Evolutionary conservation across 371 early-diverging fungal genomes (phyloP).

Genomic region (Umbelopsis sp.): DNA sequence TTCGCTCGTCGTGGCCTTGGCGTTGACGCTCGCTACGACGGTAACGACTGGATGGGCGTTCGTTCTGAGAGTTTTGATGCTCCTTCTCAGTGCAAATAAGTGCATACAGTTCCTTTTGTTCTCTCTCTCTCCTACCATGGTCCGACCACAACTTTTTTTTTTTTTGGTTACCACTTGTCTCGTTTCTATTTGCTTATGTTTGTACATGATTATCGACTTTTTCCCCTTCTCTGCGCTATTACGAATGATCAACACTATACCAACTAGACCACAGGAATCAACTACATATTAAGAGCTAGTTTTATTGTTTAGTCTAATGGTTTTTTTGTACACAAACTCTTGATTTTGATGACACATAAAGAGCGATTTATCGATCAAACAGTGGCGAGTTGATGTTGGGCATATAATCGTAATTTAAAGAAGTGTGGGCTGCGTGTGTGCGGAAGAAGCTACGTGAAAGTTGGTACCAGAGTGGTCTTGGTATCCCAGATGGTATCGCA

Average conservation of each 20-base stretch:
- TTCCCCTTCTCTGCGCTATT: neutral
- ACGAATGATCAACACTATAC: neutral
- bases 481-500: no score
- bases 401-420: no score
- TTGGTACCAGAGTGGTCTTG: no score
- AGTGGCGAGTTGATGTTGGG: no score
- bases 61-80: constrained; percentile 66
- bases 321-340: neutral
- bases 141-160: neutral
- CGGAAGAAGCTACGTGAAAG: no score
- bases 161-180: neutral
- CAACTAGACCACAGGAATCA: neutral
- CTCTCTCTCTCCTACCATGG: neutral
- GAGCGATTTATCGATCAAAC: neutral
- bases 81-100: constrained; percentile 49
- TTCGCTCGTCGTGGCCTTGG: constrained; percentile 96
- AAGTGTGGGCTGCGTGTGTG: no score
- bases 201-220: constrained; percentile 18
- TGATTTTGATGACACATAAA: neutral
- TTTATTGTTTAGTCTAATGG: constrained; percentile 9
- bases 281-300: neutral
- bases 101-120: neutral
- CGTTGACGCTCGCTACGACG: constrained; percentile 62
- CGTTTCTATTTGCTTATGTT: neutral
- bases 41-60: constrained; percentile 65